Base-by-base conservation (phyloP, 805 yeast genomes). In the Monosporozyma solicola region DNA sequence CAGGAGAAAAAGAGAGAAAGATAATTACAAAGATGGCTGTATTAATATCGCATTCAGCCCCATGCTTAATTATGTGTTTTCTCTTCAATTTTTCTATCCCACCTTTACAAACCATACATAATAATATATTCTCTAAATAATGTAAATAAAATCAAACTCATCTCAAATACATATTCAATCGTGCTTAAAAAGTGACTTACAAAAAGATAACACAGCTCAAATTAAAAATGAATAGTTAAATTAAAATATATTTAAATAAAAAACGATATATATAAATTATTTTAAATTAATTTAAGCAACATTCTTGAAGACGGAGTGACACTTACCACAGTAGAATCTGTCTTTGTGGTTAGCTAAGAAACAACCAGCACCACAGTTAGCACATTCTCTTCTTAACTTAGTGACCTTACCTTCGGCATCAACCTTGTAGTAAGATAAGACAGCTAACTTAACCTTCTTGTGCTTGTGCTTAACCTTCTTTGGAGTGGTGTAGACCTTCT, bases 401-500 rank as follows among this genome's bases (percentile, higher is more conserved):
- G 91, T 92, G 72, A 94, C 97, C 77, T 89, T 86, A 71, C 99
- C 99, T 71, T 94, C 99, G 74, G 85, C 87, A 78, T 90, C 96
- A 72, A 94, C 97, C 85, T 92, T 91, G 90, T 91, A 94, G 94
- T 92, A 94, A 74, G 95, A 90, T 77, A 94, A 87, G 77, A 94
- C 97, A 78, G 97, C 98, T 74, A 94, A 84, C 87, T 94, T 94
- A 80, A 87, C 88, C 84, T 92, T 94, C 88, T 87, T 94, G 87
- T 89, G 97, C 87, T 90, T 91, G 95, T 94, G 98, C 82, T 80
- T 88, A 82, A 94, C 88, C 87, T 91, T 95, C 91, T 94, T 94
- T 83, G 99, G 99, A 74, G 98, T 92, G 81, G 98, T 92, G 92
- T 92, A 94, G 75, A 90, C 97, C 95, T 92, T 92, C 97, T 94